These are phyloP conservation scores for Pythium periplocum DNA, from an alignment of 352 stramenopile genomes.

Conservation along the genomic window DNA sequence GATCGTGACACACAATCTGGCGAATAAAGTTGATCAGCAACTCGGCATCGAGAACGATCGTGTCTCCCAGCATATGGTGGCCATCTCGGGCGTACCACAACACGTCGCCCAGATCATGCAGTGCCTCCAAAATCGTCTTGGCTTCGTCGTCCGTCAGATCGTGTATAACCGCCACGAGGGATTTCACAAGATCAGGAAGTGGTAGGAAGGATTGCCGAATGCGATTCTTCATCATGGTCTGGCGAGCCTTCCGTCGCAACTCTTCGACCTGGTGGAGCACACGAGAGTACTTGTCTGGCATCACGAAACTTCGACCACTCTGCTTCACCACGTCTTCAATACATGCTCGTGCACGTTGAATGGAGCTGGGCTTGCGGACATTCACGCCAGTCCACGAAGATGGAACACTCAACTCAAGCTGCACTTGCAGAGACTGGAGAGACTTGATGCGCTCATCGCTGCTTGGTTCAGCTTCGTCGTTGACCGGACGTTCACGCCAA, in stretches of 20 bases:
- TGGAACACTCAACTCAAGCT: too few species aligned
- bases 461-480: too few species aligned
- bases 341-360: not conserved
- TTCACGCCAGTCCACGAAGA: too few species aligned
- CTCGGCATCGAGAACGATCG: constrained; percentile 7
- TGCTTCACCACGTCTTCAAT: not conserved
- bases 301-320: constrained; percentile 4
- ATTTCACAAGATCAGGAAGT: not conserved
- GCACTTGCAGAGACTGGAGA: too few species aligned
- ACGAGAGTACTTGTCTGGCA: constrained; percentile 7
- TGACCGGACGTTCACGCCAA: too few species aligned
- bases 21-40: constrained; percentile 15
- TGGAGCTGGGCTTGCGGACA: too few species aligned
- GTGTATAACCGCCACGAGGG: too few species aligned
- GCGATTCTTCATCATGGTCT: not conserved
- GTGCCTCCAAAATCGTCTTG: constrained; percentile 2
- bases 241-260: not conserved
- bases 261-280: not conserved
- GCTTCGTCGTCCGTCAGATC: too few species aligned
- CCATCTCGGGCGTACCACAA: constrained; percentile 10
- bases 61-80: constrained; percentile 1
- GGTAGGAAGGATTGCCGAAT: not conserved
- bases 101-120: constrained; percentile 15
- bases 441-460: too few species aligned
- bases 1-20: constrained; percentile 8